Evolutionary conservation across 169 alveolate species (phyloP).

Genomic region (Plasmodium knowlesi): DNA sequence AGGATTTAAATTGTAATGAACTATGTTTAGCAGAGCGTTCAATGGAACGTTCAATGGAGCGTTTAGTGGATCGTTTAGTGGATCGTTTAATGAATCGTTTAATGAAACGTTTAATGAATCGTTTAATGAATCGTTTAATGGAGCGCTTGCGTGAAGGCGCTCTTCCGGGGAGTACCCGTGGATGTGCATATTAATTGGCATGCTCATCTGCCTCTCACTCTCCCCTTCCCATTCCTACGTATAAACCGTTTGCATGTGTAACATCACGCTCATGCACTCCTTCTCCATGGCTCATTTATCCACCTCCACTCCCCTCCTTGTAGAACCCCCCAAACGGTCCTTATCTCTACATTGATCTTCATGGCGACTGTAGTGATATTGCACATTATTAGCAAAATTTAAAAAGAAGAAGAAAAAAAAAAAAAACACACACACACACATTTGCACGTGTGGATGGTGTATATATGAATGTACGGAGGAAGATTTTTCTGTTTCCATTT

Average conservation of each 20-base stretch:
- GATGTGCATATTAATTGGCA: background rate
- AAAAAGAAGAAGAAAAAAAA: constrained; percentile 16
- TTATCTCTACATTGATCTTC: constrained; percentile 79
- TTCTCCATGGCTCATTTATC: background rate
- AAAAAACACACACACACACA: background rate
- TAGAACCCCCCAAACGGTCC: constrained; percentile 86
- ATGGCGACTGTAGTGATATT: constrained; percentile 86
- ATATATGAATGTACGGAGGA: background rate
- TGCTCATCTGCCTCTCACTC: background rate
- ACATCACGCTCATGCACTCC: background rate
- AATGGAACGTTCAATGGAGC: too few relatives aligned
- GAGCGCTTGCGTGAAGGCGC: too few relatives aligned
- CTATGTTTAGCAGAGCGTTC: background rate
- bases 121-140: background rate
- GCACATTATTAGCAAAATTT: constrained; percentile 82
- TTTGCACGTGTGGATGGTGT: constrained; percentile 1
- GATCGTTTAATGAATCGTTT: too few relatives aligned
- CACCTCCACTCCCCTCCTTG: background rate
- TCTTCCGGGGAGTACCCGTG: background rate
- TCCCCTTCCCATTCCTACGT: background rate
- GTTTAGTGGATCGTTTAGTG: too few relatives aligned
- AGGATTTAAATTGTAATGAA: constrained; percentile 70
- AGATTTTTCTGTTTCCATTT: background rate
- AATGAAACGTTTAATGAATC: too few relatives aligned
- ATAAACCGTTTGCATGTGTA: background rate